These are phyloP conservation scores for Zygosaccharomyces rouxii DNA, from an alignment of 805 yeast genomes.

Conservation along the genomic window DNA sequence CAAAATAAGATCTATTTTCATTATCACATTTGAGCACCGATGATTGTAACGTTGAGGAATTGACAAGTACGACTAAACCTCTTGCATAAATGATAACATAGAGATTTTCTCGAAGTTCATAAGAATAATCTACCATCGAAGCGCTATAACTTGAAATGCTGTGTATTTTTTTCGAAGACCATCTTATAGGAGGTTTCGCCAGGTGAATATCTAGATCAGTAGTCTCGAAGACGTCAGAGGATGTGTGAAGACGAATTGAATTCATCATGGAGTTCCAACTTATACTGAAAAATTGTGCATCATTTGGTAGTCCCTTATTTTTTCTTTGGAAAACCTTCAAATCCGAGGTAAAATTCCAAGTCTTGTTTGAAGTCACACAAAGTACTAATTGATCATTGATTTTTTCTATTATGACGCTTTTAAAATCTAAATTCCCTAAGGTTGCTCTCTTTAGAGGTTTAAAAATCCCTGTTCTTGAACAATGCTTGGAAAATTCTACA, in stretches of 20 bases:
- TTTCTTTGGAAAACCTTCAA: background rate
- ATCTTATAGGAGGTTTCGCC: background rate
- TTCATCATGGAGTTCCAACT: background rate
- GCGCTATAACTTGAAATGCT: background rate
- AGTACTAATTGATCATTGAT: conserved; percentile 2
- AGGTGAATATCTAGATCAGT: background rate
- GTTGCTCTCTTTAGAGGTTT: background rate
- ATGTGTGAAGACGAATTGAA: background rate
- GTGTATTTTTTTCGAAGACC: background rate
- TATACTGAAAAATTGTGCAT: background rate
- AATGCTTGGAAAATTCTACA: conserved; percentile 1
- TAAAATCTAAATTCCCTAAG: background rate
- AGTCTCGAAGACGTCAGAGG: background rate
- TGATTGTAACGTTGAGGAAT: background rate
- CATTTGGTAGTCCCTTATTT: conserved; percentile 1
- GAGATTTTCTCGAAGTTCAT: background rate
- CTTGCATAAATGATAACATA: background rate
- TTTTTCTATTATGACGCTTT: background rate
- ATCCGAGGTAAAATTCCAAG: conserved; percentile 1
- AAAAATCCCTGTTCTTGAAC: background rate
- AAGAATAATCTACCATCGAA: background rate
- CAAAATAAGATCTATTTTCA: conserved; percentile 6
- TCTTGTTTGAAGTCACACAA: conserved; percentile 1
- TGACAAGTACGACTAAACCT: background rate
- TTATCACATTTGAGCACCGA: background rate